phyloP scores from a whole-genome alignment of 148 eudicot species.

The Dysphania ambrosioides region DNA sequence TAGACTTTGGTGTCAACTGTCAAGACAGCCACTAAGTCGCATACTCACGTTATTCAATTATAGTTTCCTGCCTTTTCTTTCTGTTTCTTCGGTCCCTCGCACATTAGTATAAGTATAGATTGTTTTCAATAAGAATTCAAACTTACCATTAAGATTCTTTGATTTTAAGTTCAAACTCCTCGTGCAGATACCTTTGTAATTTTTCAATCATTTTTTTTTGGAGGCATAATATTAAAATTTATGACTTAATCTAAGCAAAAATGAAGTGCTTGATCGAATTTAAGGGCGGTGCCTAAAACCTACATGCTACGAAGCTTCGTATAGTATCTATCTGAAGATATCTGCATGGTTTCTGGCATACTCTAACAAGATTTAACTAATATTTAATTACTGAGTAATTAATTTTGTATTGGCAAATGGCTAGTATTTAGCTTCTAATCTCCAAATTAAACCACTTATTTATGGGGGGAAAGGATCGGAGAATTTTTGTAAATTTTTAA shows the following conservation, averaged over 20 bases:
- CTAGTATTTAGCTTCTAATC: not conserved
- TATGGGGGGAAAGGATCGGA: no score
- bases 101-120: not conserved
- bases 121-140: not conserved
- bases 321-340: not conserved
- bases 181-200: constrained; percentile 7
- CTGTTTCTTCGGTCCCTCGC: not conserved
- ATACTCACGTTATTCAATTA: constrained; percentile 20
- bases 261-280: not conserved
- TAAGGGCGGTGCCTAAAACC: constrained; percentile 17
- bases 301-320: constrained; percentile 24
- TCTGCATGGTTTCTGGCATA: no score
- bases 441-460: no score
- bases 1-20: constrained; percentile 23
- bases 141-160: constrained; percentile 1
- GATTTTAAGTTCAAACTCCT: not conserved
- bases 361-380: not conserved
- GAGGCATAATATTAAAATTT: not conserved
- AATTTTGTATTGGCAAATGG: not conserved
- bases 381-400: not conserved
- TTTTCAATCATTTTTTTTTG: not conserved
- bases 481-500: no score
- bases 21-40: constrained; percentile 14
- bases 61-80: constrained; percentile 7
- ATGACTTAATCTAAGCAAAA: constrained; percentile 13